phyloP scores from a whole-genome alignment of 192 early-diverging fungal genomes.

The Coemansia sp. region DNA sequence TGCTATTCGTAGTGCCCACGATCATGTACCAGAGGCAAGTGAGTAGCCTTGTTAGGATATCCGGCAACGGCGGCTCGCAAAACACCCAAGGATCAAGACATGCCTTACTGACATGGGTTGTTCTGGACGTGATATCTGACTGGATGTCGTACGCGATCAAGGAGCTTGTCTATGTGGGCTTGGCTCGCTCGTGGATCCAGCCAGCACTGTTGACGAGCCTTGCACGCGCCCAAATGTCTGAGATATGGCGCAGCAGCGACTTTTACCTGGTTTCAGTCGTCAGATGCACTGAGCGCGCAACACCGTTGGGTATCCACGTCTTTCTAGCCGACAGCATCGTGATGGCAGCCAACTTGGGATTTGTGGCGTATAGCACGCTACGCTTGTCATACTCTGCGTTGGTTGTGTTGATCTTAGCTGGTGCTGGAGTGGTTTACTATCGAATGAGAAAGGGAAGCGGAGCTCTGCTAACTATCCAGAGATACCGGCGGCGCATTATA shows the following conservation, averaged over 20 bases:
- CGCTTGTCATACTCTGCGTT: slow-evolving; percentile 19
- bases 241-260: slow-evolving; percentile 18
- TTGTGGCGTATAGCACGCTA: slow-evolving; percentile 19
- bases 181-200: slow-evolving; percentile 21
- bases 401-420: neutral
- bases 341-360: slow-evolving; percentile 1
- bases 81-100: neutral
- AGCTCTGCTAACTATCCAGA: slow-evolving; percentile 12
- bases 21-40: slow-evolving; percentile 19
- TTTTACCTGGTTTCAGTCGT: slow-evolving; percentile 8
- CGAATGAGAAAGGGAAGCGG: neutral
- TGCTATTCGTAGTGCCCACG: slow-evolving; percentile 18
- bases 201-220: slow-evolving; percentile 19
- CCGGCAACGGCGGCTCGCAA: neutral
- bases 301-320: slow-evolving; percentile 16
- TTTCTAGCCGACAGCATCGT: slow-evolving; percentile 11
- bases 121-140: neutral
- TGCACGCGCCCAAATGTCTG: slow-evolving; percentile 23
- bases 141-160: slow-evolving; percentile 18
- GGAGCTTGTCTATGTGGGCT: slow-evolving; percentile 22
- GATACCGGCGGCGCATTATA: neutral
- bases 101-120: neutral
- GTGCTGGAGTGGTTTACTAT: neutral
- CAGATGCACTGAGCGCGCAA: slow-evolving; percentile 18
- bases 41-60: neutral